phyloP scores from a whole-genome alignment of 768 basidiomycete species.

The Inosperma sp. region DNA sequence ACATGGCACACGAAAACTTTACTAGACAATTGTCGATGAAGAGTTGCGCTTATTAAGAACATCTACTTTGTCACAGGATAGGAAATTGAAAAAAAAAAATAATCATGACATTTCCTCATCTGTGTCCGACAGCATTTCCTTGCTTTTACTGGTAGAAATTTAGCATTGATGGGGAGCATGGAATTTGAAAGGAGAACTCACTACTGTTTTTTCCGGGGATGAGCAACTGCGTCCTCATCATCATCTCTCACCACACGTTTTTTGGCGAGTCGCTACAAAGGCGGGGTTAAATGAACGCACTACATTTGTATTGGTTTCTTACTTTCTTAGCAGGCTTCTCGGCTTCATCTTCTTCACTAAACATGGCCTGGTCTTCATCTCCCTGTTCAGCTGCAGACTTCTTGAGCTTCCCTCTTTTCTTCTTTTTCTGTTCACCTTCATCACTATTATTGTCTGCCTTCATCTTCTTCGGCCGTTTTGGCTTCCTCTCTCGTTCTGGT shows the following conservation, averaged over 20 bases:
- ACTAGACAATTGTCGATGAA: too few relatives aligned
- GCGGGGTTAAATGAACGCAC: slow-evolving; percentile 15
- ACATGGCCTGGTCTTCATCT: slow-evolving; percentile 60
- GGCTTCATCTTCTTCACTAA: slow-evolving; percentile 66
- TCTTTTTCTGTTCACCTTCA: slow-evolving; percentile 68
- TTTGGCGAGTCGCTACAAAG: slow-evolving; percentile 47
- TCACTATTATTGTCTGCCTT: slow-evolving; percentile 51
- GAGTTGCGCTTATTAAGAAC: too few relatives aligned
- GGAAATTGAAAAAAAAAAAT: too few relatives aligned
- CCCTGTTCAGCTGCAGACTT: slow-evolving; percentile 52
- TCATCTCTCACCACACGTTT: slow-evolving; percentile 77
- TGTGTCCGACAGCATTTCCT: slow-evolving; percentile 81
- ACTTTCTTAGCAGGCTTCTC: slow-evolving; percentile 72
- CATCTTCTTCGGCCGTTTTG: slow-evolving; percentile 51
- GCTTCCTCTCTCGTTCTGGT: slow-evolving; percentile 51
- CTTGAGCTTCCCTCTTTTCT: slow-evolving; percentile 63
- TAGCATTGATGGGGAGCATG: not conserved
- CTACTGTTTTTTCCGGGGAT: slow-evolving; percentile 75
- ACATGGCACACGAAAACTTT: too few relatives aligned
- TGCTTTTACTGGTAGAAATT: slow-evolving; percentile 65
- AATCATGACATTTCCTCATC: slow-evolving; percentile 82
- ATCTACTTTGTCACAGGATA: too few relatives aligned
- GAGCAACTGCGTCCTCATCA: slow-evolving; percentile 57
- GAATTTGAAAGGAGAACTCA: slow-evolving; percentile 34
- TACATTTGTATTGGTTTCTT: slow-evolving; percentile 11